Evolutionary conservation across 805 yeast genomes (phyloP).

Genomic region (Yarrowia keelungensis): DNA sequence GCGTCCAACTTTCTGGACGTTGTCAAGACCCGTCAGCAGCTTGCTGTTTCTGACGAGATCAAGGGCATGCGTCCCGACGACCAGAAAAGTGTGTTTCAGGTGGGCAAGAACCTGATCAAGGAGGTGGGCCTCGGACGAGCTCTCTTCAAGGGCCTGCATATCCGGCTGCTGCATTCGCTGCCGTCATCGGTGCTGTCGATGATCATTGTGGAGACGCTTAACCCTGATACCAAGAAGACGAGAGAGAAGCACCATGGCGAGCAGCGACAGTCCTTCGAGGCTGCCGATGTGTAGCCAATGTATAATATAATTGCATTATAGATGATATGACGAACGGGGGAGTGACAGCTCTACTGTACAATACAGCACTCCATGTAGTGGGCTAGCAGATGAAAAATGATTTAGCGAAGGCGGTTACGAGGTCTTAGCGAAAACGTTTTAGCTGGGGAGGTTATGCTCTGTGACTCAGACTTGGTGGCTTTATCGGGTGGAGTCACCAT

Average conservation of each 20-base stretch:
- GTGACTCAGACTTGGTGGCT: no score
- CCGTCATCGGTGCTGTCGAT: slow-evolving; percentile 54
- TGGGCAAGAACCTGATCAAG: slow-evolving; percentile 50
- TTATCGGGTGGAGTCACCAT: no score
- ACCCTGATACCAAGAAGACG: slow-evolving; percentile 48
- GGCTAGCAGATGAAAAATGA: no score
- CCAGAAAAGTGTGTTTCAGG: slow-evolving; percentile 47
- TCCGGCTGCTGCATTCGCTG: slow-evolving; percentile 51
- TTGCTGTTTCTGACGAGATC: slow-evolving; percentile 53
- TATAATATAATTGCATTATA: slow-evolving; percentile 17
- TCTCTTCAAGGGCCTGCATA: slow-evolving; percentile 50
- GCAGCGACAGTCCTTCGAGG: slow-evolving; percentile 16
- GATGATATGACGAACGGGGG: no score
- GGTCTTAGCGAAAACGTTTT: no score
- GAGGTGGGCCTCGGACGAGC: slow-evolving; percentile 52
- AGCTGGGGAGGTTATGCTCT: no score
- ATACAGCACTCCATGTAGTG: no score
- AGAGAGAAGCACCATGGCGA: slow-evolving; percentile 30
- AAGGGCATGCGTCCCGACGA: slow-evolving; percentile 52
- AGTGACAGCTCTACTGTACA: no score
- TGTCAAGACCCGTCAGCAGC: slow-evolving; percentile 56
- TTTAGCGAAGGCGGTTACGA: no score
- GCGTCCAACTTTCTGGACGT: slow-evolving; percentile 53
- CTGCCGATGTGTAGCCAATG: slow-evolving; percentile 15
- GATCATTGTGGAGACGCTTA: slow-evolving; percentile 53